phyloP scores from a whole-genome alignment of 495 filamentous ascomycete species.

The Bathelium albidoporum region DNA sequence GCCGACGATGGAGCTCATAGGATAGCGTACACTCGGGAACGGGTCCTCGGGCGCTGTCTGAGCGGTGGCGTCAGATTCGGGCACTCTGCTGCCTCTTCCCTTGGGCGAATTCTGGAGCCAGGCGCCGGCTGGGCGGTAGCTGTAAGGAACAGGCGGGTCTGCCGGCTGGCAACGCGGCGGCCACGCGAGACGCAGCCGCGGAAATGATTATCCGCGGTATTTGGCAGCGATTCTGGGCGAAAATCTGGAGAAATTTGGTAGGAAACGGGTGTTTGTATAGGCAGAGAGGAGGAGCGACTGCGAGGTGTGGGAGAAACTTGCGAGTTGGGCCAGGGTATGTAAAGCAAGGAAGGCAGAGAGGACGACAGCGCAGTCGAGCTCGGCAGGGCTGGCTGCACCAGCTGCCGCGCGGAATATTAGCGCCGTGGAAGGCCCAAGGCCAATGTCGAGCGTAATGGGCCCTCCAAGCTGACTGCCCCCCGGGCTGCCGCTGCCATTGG shows the following conservation, averaged over 20 bases:
- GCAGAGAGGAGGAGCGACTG: neutral
- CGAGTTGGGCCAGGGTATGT: neutral
- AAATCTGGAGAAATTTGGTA: slow-evolving; percentile 2
- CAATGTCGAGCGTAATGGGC: too few relatives aligned
- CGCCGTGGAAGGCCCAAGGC: neutral
- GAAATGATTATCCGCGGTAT: neutral
- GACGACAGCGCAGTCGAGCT: neutral
- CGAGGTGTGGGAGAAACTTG: slow-evolving; percentile 2
- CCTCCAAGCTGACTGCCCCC: neutral
- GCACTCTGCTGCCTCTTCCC: neutral
- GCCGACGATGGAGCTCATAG: neutral
- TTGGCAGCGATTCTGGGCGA: neutral
- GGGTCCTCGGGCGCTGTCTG: neutral
- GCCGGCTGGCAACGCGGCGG: neutral
- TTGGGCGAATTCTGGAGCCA: neutral
- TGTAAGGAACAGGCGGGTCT: neutral
- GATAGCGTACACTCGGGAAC: neutral
- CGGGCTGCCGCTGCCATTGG: neutral
- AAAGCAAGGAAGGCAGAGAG: slow-evolving; percentile 1
- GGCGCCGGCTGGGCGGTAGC: slow-evolving; percentile 1
- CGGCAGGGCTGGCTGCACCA: neutral
- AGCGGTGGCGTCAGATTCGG: neutral
- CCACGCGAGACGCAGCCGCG: slow-evolving; percentile 1
- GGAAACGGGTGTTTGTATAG: neutral
- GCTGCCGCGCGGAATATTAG: slow-evolving; percentile 6